These are phyloP conservation scores for Sporobolomyces roseus DNA, from an alignment of 768 basidiomycete genomes.

Conservation along the genomic window DNA sequence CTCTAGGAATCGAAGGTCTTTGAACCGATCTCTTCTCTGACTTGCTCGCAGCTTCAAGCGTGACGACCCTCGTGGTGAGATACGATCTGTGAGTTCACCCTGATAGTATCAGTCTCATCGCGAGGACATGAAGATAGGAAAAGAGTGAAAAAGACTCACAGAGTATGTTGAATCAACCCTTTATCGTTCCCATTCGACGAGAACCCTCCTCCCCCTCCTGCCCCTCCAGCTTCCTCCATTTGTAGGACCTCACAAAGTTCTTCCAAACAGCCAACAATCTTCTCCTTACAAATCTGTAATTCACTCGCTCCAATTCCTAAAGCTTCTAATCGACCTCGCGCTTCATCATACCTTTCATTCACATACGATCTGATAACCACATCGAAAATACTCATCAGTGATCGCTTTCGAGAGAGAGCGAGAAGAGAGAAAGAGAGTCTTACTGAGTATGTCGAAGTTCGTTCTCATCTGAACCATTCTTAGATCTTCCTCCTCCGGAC, in stretches of 20 bases:
- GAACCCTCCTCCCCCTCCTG: too few relatives aligned
- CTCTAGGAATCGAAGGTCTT: constrained; percentile 1
- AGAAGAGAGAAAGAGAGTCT: constrained; percentile 3
- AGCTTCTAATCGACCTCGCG: not conserved
- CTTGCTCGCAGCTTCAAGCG: too few relatives aligned
- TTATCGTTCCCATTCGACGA: constrained; percentile 27
- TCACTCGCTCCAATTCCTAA: not conserved
- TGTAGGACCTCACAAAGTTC: constrained; percentile 21
- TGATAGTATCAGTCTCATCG: not conserved
- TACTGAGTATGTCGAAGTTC: constrained; percentile 15
- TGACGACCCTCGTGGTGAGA: not conserved
- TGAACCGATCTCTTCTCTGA: too few relatives aligned
- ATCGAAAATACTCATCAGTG: not conserved
- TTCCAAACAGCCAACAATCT: constrained; percentile 14
- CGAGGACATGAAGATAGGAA: not conserved
- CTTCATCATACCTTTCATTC: constrained; percentile 26
- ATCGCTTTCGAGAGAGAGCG: not conserved
- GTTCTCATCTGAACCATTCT: not conserved
- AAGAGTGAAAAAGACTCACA: constrained; percentile 8
- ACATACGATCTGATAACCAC: constrained; percentile 19
- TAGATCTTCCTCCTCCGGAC: not conserved
- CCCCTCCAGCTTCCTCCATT: not conserved
- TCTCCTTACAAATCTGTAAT: constrained; percentile 30
- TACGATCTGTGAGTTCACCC: constrained; percentile 1
- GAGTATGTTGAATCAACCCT: constrained; percentile 7